Evolutionary conservation across 2,329 filamentous ascomycete species (phyloP).

Genomic region (Calonectria honghensis): DNA sequence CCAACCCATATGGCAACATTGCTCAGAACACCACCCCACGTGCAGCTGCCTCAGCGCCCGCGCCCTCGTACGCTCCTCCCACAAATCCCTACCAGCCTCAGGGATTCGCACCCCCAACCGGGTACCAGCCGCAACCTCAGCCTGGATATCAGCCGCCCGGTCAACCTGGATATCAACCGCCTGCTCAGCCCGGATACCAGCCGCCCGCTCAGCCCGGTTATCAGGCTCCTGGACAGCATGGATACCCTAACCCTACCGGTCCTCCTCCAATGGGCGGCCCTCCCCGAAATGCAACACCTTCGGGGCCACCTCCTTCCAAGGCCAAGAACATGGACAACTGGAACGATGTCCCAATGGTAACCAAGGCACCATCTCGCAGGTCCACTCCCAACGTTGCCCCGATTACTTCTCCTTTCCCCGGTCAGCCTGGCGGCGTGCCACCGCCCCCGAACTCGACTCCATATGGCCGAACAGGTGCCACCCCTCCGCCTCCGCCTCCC

Average conservation of each 20-base stretch:
- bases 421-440: constrained; percentile 76
- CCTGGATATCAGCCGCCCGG: constrained; percentile 69
- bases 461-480: constrained; percentile 77
- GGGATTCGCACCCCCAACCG: constrained; percentile 50
- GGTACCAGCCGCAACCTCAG: constrained; percentile 65
- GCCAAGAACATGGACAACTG: constrained; percentile 85
- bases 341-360: constrained; percentile 95
- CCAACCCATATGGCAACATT: constrained; percentile 66
- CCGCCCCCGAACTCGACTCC: constrained; percentile 70
- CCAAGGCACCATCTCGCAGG: constrained; percentile 80
- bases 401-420: constrained; percentile 85
- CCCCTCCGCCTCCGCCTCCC: constrained; percentile 88
- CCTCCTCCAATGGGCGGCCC: constrained; percentile 62
- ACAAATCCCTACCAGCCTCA: constrained; percentile 61
- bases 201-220: constrained; percentile 66
- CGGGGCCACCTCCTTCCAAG: constrained; percentile 81
- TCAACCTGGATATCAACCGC: constrained; percentile 65
- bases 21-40: constrained; percentile 56
- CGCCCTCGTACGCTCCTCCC: constrained; percentile 62
- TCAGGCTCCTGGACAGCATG: constrained; percentile 55
- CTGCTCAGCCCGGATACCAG: constrained; percentile 63
- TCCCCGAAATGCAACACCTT: constrained; percentile 79
- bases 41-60: constrained; percentile 48
- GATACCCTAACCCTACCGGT: constrained; percentile 61
- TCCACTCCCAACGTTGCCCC: constrained; percentile 82